Conservation (phyloP, 2,329 filamentous ascomycete species). For the Diaporthe vaccinii region DNA sequence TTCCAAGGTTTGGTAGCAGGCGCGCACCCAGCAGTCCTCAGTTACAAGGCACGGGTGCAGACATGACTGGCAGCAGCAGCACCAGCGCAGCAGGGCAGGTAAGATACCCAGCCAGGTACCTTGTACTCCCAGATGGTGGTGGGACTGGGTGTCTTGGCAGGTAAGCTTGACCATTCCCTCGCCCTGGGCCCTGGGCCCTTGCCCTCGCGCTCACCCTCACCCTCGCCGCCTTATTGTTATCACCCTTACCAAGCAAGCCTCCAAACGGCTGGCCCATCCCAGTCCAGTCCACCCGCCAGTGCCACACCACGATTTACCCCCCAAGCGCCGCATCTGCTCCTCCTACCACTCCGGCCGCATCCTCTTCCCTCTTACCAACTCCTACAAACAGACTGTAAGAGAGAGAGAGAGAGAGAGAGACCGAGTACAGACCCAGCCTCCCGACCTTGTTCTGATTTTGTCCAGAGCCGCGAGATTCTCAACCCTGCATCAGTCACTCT, state of each 20-base stretch:
- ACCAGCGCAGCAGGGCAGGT: background rate
- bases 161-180: constrained; percentile 29
- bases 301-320: constrained; percentile 21
- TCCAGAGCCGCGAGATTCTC: background rate
- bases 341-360: constrained; percentile 18
- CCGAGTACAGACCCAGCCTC: background rate
- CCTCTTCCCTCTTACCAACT: constrained; percentile 19
- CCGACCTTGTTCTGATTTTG: background rate
- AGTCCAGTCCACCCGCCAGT: constrained; percentile 21
- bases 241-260: constrained; percentile 26
- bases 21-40: background rate
- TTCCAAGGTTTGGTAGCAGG: too few species aligned
- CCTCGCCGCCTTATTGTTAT: constrained; percentile 15
- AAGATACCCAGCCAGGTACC: background rate
- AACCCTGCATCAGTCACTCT: background rate
- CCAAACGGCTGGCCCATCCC: constrained; percentile 26
- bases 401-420: background rate
- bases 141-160: constrained; percentile 22
- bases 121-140: background rate
- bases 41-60: background rate
- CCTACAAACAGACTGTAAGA: constrained; percentile 4
- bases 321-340: constrained; percentile 14
- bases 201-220: background rate
- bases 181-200: background rate
- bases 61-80: background rate